A percentile compares a stretch with the other conserved stretches of the same genome.
Conservation (phyloP, 768 basidiomycete genomes). For the Agaricus bisporus region DNA sequence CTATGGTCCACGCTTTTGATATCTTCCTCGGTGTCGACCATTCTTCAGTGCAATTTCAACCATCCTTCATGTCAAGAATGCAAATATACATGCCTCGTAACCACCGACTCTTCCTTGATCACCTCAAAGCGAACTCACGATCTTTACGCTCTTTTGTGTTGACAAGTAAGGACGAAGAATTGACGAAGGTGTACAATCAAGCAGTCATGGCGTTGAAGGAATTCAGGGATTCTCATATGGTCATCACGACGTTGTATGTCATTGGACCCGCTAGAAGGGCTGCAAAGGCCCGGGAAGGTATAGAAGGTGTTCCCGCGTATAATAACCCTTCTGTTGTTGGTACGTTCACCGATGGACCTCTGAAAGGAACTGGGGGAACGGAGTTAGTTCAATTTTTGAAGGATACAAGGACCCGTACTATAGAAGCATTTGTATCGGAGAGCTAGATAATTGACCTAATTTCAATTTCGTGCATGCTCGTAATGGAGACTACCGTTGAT, state of each 20-base stretch:
- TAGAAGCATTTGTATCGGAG: constrained; percentile 30
- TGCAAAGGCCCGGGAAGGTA: constrained; percentile 18
- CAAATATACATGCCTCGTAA: constrained; percentile 80
- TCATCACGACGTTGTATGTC: constrained; percentile 73
- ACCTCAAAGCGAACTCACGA: constrained; percentile 55
- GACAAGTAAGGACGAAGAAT: constrained; percentile 21
- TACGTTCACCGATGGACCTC: constrained; percentile 12
- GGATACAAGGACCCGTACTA: constrained; percentile 65
- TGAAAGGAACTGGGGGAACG: constrained; percentile 81
- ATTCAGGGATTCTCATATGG: constrained; percentile 77
- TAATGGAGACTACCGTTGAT: no score
- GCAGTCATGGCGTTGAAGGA: constrained; percentile 63
- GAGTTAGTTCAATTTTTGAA: constrained; percentile 74
- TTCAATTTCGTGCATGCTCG: no score
- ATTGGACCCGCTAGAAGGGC: constrained; percentile 57
- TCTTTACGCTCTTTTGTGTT: constrained; percentile 56
- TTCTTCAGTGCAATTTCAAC: constrained; percentile 21
- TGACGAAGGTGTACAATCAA: constrained; percentile 57
- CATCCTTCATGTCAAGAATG: constrained; percentile 68
- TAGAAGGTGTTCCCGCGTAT: constrained; percentile 9
- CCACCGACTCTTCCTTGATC: constrained; percentile 70
- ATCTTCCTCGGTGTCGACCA: constrained; percentile 70
- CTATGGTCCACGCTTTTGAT: constrained; percentile 71
- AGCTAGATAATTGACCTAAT: neutral
- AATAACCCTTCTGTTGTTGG: constrained; percentile 12